Base-by-base conservation (phyloP, 1,284 basidiomycete genomes). In the Austroboletus niveus region DNA sequence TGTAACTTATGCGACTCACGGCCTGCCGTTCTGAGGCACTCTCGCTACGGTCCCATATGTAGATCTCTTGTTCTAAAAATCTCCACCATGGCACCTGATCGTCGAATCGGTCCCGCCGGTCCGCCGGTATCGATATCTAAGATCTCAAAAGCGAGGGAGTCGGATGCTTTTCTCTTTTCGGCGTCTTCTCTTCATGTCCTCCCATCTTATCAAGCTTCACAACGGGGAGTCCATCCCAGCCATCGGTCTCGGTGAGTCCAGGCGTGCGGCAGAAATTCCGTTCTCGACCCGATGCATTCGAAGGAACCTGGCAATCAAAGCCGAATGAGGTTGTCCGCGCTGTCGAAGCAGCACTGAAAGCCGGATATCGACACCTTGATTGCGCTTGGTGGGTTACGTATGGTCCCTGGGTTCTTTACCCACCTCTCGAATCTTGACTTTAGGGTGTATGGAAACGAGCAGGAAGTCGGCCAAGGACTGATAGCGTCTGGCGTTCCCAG, bases 381-480 rank as follows among this genome's bases (percentile, higher is more conserved):
- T 85, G 86, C 63, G 90, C 88, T 60, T 88, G 75, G 83, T 87
- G 65, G 61, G 71, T 66, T 35, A 48, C 30, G 8, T 34, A 17
- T 29, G 12, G 6, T 49, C 20, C 56, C 57, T 63, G 42, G 62
- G 29, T 68, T 72, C 48, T 57, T 59, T 41, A 63, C 69, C 17
- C 9, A 2, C 4, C n/a, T 27, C 27, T 49, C 8, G 15, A 12
- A 36, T 42, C 35, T 42, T n/a, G 32, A 45, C 34, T 15, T n/a
- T 48, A 82, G 81, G 80, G 75, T 68, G 8, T 85, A 88, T 60
- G 79, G 81, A 53, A 92, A 92, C 62, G 89, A 96, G 70, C 83
- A 86, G 62, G 85, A 91, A 63, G 92, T 96, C 27, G 92, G 92
- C 11, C 79, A 87, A 58, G 92, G 92, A 17, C 85, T 96, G 70